phyloP scores from a whole-genome alignment of 2,329 filamentous ascomycete genomes.

The Pleurostoma richardsiae region DNA sequence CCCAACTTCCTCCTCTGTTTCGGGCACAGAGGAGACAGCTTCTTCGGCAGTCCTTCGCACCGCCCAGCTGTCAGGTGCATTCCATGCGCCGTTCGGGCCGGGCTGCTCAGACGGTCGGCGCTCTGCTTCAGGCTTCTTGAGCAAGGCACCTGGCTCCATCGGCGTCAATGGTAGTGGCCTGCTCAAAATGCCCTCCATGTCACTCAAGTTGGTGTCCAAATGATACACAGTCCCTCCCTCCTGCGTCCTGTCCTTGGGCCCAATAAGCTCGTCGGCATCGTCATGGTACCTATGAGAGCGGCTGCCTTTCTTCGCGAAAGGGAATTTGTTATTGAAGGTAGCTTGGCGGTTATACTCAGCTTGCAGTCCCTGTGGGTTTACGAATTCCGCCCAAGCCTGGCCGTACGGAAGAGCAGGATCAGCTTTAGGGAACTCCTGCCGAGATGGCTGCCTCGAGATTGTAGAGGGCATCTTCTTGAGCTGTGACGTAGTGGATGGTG shows the following conservation, averaged over 20 bases:
- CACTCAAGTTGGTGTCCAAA: constrained; percentile 80
- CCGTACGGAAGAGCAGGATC: constrained; percentile 17
- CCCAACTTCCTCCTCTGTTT: constrained; percentile 60
- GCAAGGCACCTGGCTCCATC: constrained; percentile 52
- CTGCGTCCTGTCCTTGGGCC: constrained; percentile 49
- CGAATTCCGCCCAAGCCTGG: constrained; percentile 13
- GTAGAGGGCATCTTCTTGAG: constrained; percentile 42
- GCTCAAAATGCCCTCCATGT: constrained; percentile 88
- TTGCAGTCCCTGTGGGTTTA: constrained; percentile 5
- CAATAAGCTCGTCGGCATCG: constrained; percentile 53
- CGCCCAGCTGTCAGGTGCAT: constrained; percentile 94
- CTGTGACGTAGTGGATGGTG: constrained; percentile 31
- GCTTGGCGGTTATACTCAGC: constrained; percentile 31
- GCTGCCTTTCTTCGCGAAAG: constrained; percentile 50
- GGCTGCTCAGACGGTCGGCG: constrained; percentile 11
- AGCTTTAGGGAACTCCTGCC: constrained; percentile 35
- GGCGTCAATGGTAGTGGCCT: constrained; percentile 67
- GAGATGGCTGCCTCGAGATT: constrained; percentile 44
- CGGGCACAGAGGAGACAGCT: constrained; percentile 44
- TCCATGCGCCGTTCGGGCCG: constrained; percentile 65
- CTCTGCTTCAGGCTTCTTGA: constrained; percentile 36
- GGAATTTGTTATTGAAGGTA: constrained; percentile 59
- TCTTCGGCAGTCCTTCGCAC: constrained; percentile 73
- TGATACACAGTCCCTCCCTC: constrained; percentile 59
- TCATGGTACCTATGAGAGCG: constrained; percentile 41